phyloP scores from a whole-genome alignment of 495 filamentous ascomycete species.

The Tuber microsphaerosporum region DNA sequence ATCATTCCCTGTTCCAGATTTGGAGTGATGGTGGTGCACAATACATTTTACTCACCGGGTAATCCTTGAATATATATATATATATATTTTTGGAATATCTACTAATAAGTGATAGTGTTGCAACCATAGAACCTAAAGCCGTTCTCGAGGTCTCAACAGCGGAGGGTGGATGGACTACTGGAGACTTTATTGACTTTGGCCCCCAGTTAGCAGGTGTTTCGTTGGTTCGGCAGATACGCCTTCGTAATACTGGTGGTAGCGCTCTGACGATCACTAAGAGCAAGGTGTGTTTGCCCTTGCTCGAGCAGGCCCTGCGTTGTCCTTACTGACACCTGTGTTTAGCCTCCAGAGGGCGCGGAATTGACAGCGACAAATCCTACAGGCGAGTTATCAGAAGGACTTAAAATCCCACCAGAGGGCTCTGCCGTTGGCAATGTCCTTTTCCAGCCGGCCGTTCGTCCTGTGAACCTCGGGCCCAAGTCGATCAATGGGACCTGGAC shows the following conservation, averaged over 20 bases:
- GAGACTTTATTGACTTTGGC: slow-evolving; percentile 41
- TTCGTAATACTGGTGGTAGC: slow-evolving; percentile 44
- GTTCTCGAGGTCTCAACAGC: slow-evolving; percentile 38
- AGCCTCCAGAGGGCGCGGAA: slow-evolving; percentile 39
- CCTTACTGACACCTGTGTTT: slow-evolving; percentile 25
- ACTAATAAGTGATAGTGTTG: slow-evolving; percentile 20
- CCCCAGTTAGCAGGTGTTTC: slow-evolving; percentile 38
- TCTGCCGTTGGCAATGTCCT: slow-evolving; percentile 39
- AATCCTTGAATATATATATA: not conserved
- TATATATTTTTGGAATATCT: not conserved
- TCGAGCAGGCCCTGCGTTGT: not conserved
- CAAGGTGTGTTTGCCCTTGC: slow-evolving; percentile 19
- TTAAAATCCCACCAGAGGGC: slow-evolving; percentile 35
- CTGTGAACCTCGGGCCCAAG: slow-evolving; percentile 34
- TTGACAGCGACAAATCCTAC: slow-evolving; percentile 40
- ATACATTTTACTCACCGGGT: slow-evolving; percentile 39
- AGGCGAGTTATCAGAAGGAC: slow-evolving; percentile 42
- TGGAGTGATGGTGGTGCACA: slow-evolving; percentile 41
- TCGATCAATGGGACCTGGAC: slow-evolving; percentile 43
- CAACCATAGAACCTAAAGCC: slow-evolving; percentile 40
- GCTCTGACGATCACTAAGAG: slow-evolving; percentile 42
- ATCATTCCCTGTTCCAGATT: slow-evolving; percentile 36
- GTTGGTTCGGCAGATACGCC: slow-evolving; percentile 34
- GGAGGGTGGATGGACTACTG: slow-evolving; percentile 40
- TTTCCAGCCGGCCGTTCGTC: slow-evolving; percentile 38